Conservation (phyloP, 2,329 filamentous ascomycete genomes). For the Scedosporium aurantiacum region DNA sequence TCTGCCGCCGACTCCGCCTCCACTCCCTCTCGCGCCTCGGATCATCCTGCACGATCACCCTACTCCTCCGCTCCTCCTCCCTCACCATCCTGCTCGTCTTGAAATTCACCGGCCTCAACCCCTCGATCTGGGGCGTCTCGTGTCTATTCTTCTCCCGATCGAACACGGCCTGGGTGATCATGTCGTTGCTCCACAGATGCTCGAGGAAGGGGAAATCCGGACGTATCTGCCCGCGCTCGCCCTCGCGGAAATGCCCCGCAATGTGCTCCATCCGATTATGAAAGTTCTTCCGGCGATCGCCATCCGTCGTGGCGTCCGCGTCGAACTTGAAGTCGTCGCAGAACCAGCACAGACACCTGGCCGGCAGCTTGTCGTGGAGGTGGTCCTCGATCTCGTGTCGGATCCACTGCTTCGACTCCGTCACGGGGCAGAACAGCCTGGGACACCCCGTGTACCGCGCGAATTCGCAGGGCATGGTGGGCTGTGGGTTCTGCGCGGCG, state of each 20-base stretch:
- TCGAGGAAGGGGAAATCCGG: conserved; percentile 30
- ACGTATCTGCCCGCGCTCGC: conserved; percentile 15
- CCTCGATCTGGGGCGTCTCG: conserved; percentile 10
- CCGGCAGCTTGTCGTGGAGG: conserved; percentile 22
- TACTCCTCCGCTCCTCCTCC: conserved; percentile 2
- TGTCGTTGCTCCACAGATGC: conserved; percentile 19
- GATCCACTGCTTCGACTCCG: conserved; percentile 31
- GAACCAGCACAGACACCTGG: conserved; percentile 35
- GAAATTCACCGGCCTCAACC: background rate
- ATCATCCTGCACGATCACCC: background rate
- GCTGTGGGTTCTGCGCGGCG: conserved; percentile 1
- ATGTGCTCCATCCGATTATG: conserved; percentile 38
- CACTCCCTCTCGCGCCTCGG: background rate
- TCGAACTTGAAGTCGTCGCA: conserved; percentile 28
- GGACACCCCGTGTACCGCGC: conserved; percentile 21
- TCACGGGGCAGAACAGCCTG: conserved; percentile 22
- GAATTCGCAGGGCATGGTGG: conserved; percentile 35
- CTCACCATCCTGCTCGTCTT: conserved; percentile 2
- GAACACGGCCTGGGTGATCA: conserved; percentile 19
- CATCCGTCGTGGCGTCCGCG: conserved; percentile 5
- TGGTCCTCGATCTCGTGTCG: conserved; percentile 31
- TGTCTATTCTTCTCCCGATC: conserved; percentile 11
- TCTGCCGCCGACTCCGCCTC: background rate
- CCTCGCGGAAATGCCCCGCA: conserved; percentile 26
- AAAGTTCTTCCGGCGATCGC: conserved; percentile 18